Conservation (phyloP, 2,329 filamentous ascomycete genomes). For the Emergomyces orientalis region DNA sequence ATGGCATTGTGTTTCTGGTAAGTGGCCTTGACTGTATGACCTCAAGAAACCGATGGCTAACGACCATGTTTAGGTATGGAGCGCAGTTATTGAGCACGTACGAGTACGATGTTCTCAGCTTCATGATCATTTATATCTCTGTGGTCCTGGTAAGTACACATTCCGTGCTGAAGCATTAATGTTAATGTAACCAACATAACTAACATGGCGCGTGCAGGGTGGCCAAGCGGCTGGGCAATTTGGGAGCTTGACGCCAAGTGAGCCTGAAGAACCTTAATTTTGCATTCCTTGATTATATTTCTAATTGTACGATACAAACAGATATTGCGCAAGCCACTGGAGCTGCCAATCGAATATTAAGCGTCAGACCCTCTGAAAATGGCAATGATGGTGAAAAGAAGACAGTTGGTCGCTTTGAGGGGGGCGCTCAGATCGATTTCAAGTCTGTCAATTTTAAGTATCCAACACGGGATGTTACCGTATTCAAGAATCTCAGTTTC, state of each 20-base stretch:
- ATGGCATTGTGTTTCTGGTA: constrained; percentile 55
- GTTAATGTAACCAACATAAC: too few relatives aligned
- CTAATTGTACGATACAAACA: constrained; percentile 3
- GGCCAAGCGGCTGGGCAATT: constrained; percentile 59
- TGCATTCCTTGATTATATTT: neutral
- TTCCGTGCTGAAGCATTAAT: neutral
- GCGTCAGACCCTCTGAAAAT: constrained; percentile 7
- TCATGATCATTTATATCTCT: constrained; percentile 55
- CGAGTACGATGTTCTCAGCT: constrained; percentile 41
- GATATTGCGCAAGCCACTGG: constrained; percentile 31
- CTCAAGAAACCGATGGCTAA: neutral
- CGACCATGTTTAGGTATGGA: constrained; percentile 50
- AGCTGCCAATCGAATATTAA: constrained; percentile 31
- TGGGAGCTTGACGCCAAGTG: constrained; percentile 55
- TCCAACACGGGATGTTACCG: constrained; percentile 22
- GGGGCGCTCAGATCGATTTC: constrained; percentile 27
- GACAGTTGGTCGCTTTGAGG: constrained; percentile 8
- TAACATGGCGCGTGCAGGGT: constrained; percentile 35
- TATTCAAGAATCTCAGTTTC: constrained; percentile 27
- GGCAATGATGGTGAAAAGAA: neutral
- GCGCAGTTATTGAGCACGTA: constrained; percentile 47
- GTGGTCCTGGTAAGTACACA: constrained; percentile 40
- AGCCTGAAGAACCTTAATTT: neutral
- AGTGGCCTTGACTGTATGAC: neutral
- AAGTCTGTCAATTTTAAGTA: constrained; percentile 31